Evolutionary conservation across 768 basidiomycete species (phyloP), one percentile per base, ranked within the genome.

Genomic region (Podaxis sp.): DNA sequence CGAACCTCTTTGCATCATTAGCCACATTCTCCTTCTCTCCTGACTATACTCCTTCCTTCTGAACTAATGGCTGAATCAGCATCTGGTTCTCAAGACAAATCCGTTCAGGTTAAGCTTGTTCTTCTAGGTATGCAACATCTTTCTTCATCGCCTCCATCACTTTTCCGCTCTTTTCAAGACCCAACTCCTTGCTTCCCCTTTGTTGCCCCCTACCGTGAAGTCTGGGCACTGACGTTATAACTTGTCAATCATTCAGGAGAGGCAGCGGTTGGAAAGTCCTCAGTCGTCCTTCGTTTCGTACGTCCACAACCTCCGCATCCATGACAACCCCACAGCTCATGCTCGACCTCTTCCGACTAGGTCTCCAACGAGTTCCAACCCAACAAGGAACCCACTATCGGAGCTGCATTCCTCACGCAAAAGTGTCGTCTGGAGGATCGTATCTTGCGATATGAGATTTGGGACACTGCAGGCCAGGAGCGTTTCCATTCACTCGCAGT

Each of bases 351-450:
- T 27, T 60, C 37, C 43, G 55, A 63, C 43, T 61, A 94, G 93
- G 93, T 94, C 57, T 91, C 91, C 73, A 94, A 98, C 78, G 96
- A 99, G 75, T 99, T 98, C 76, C 96, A 98, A 76, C 88, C 93
- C 64, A 98, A 98, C 84, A 98, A 98, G 76, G 95, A 97, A 71
- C 96, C 96, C 9, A 99, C 96, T 25, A 98, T 99, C 70, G 96
- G 96, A 38, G 96, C 96, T 56, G 96, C 94, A 3, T 96, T 96
- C 80, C 75, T 96, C 58, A 96, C 94, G 15, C 94, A 96, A 82
- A 95, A 96, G 75, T 96, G 94, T 71, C 89, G 93, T 59, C 81
- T 96, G 40, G 96, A 99, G 75, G 97, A 98, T 76, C 91, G 92
- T 60, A 90, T 94, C 25, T 78, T 94, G 65, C 89, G 93, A 60